Percentiles rank a stretch among this genome's conserved stretches.
These are phyloP conservation scores for Salix brachista DNA, from an alignment of 345 rosid species.

Conservation along the genomic window DNA sequence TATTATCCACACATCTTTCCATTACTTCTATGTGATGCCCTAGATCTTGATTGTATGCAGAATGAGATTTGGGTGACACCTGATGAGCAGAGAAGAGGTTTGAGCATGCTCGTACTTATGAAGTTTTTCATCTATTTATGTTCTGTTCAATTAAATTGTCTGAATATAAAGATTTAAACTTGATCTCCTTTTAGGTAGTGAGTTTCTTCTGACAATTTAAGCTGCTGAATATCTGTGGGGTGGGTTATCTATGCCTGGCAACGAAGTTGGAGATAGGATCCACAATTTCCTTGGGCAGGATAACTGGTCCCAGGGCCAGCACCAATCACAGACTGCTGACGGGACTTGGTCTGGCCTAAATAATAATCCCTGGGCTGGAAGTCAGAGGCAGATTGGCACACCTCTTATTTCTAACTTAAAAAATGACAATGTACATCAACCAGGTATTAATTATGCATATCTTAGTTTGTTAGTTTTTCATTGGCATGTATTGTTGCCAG, in stretches of 20 bases:
- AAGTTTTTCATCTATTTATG: neutral
- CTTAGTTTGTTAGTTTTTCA: conserved; percentile 8
- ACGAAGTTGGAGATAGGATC: conserved; percentile 88
- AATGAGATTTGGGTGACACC: conserved; percentile 18
- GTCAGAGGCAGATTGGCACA: conserved; percentile 56
- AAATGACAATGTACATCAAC: conserved; percentile 47
- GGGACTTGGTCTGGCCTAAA: conserved; percentile 55
- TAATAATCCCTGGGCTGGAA: conserved; percentile 52
- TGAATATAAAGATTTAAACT: conserved; percentile 8
- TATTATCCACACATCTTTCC: neutral
- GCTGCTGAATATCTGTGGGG: conserved; percentile 28
- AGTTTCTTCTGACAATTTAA: conserved; percentile 25
- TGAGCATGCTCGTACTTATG: neutral
- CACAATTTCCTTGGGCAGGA: conserved; percentile 84
- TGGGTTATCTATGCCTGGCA: conserved; percentile 86
- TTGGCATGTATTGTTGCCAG: conserved; percentile 5
- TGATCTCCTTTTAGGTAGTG: conserved; percentile 22
- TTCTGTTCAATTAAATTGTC: conserved; percentile 8
- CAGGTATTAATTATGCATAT: conserved; percentile 45
- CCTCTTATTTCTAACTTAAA: conserved; percentile 50
- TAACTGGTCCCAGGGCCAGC: conserved; percentile 61
- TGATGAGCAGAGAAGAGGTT: conserved; percentile 32
- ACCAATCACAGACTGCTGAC: conserved; percentile 54
- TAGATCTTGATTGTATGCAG: conserved; percentile 17
- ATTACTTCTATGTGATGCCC: neutral